These are phyloP conservation scores for Agastache rugosa DNA, from an alignment of 257 asterid species.

Conservation along the genomic window DNA sequence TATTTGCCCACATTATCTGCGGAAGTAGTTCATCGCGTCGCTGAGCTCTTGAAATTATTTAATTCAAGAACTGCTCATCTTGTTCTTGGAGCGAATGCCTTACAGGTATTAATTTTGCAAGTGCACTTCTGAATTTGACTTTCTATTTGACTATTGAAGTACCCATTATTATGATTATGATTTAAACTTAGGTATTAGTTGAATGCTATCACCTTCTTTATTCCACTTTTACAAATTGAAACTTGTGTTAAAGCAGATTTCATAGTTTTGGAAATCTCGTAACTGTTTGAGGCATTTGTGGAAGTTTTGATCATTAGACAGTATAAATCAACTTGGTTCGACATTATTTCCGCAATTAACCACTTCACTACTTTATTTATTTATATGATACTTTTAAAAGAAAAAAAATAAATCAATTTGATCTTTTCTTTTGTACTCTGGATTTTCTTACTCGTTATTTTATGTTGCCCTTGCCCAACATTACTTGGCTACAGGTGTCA, in stretches of 20 bases:
- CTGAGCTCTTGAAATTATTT: slow-evolving; percentile 89
- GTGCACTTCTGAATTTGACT: slow-evolving; percentile 25
- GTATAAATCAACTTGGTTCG: slow-evolving; percentile 7
- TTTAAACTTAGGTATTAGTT: slow-evolving; percentile 21
- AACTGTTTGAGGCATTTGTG: neutral
- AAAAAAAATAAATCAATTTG: neutral
- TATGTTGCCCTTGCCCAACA: slow-evolving; percentile 26
- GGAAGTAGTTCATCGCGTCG: slow-evolving; percentile 92
- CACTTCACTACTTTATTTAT: neutral
- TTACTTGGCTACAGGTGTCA: slow-evolving; percentile 76
- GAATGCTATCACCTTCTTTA: neutral
- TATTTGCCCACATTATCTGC: slow-evolving; percentile 82
- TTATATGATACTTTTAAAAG: neutral
- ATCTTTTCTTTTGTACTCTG: slow-evolving; percentile 11
- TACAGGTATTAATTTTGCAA: slow-evolving; percentile 64
- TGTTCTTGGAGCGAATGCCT: slow-evolving; percentile 99
- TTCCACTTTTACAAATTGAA: neutral
- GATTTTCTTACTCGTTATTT: slow-evolving; percentile 25
- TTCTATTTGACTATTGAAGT: slow-evolving; percentile 24
- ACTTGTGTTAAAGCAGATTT: slow-evolving; percentile 15
- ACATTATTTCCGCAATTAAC: slow-evolving; percentile 12
- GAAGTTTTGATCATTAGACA: slow-evolving; percentile 15
- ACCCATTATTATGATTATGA: slow-evolving; percentile 10
- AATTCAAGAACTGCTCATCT: slow-evolving; percentile 96
- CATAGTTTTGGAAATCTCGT: slow-evolving; percentile 8